Evolutionary conservation across 2,329 filamentous ascomycete genomes (phyloP).

Genomic region (Stachybotrys chartarum): DNA sequence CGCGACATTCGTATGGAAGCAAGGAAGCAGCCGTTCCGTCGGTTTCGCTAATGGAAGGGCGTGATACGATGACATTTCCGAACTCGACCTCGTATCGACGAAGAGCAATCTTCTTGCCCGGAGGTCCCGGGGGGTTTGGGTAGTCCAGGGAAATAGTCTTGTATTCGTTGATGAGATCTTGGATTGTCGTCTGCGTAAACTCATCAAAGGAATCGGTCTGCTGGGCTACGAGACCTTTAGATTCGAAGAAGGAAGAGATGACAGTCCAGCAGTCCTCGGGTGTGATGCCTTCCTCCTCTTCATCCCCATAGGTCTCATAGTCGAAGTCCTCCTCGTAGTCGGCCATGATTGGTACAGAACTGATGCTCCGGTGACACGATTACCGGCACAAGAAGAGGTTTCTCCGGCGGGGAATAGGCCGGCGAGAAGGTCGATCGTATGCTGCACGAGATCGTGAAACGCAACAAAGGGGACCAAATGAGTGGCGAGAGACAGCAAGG

Average conservation of each 20-base stretch:
- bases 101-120: slow-evolving; percentile 75
- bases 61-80: slow-evolving; percentile 79
- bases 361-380: neutral
- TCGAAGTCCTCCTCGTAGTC: slow-evolving; percentile 52
- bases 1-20: slow-evolving; percentile 87
- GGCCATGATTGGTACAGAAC: slow-evolving; percentile 32
- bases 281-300: slow-evolving; percentile 68
- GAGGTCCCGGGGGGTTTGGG: slow-evolving; percentile 68
- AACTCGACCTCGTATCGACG: slow-evolving; percentile 95
- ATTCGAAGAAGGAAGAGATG: slow-evolving; percentile 93
- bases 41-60: slow-evolving; percentile 86
- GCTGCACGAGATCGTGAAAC: neutral
- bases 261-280: slow-evolving; percentile 98
- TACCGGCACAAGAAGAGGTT: neutral
- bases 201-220: slow-evolving; percentile 98
- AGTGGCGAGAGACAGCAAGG: slow-evolving; percentile 17
- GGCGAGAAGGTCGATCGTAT: neutral
- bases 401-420: neutral
- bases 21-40: slow-evolving; percentile 82
- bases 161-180: slow-evolving; percentile 90
- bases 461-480: slow-evolving; percentile 9
- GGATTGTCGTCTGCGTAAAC: slow-evolving; percentile 89
- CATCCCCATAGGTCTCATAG: slow-evolving; percentile 60
- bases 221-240: slow-evolving; percentile 92
- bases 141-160: slow-evolving; percentile 89